Conservation (phyloP, 305 asterid species). For the Fraxinus ornus region DNA sequence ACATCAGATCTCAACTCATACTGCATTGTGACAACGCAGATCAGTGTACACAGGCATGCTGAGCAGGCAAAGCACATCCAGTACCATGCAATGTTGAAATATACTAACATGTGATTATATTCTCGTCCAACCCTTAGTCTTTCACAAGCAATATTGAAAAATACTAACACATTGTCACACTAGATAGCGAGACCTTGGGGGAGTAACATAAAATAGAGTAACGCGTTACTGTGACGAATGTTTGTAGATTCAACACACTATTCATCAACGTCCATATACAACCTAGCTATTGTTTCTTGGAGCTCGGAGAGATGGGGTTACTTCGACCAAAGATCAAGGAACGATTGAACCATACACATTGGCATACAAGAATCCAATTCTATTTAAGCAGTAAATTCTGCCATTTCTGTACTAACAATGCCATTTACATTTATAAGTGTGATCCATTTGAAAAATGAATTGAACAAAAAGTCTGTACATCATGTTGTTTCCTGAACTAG, state of each 20-base stretch:
- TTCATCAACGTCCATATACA: not conserved
- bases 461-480: slow-evolving; percentile 18
- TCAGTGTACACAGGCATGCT: too few relatives aligned
- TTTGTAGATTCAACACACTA: not conserved
- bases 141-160: not conserved
- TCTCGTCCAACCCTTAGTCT: not conserved
- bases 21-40: not conserved
- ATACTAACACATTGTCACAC: not conserved
- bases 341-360: not conserved
- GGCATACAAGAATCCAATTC: not conserved
- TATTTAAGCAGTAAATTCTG: not conserved
- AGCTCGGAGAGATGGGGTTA: not conserved
- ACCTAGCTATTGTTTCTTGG: not conserved
- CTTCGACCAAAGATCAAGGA: not conserved
- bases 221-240: not conserved
- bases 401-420: not conserved
- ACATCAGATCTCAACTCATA: not conserved
- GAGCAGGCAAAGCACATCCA: not conserved
- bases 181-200: not conserved
- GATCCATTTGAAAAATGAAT: not conserved
- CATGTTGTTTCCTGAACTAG: slow-evolving; percentile 23
- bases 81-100: not conserved
- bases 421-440: not conserved
- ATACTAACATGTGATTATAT: not conserved
- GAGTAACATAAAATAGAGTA: not conserved